Conservation (phyloP, 441 rosid species). For the Melastoma candidum region DNA sequence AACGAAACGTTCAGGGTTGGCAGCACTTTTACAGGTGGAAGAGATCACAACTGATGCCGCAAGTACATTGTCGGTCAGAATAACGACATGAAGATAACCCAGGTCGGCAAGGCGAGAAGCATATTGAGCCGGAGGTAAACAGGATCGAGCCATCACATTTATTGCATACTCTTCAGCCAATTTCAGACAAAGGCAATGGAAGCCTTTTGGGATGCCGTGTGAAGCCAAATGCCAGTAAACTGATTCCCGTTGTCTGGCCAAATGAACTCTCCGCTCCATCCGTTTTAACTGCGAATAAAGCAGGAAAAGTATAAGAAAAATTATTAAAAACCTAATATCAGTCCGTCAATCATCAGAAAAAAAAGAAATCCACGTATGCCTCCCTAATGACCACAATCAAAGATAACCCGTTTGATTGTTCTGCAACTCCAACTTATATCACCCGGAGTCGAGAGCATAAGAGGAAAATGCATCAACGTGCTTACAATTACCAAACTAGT, state of each 20-base stretch:
- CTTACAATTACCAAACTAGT: too few species aligned
- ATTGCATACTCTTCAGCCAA: constrained; percentile 88
- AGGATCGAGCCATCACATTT: constrained; percentile 68
- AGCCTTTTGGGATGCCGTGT: constrained; percentile 73
- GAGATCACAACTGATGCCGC: constrained; percentile 85
- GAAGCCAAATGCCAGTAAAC: constrained; percentile 90
- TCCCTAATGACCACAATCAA: too few species aligned
- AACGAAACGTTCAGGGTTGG: constrained; percentile 58
- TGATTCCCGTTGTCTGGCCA: constrained; percentile 61
- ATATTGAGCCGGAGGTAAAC: constrained; percentile 70
- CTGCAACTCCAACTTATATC: too few species aligned
- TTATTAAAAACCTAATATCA: too few species aligned
- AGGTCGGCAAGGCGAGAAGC: constrained; percentile 61
- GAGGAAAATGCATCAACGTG: too few species aligned
- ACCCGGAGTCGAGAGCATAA: too few species aligned
- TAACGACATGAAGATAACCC: constrained; percentile 62
- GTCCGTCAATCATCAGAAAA: too few species aligned
- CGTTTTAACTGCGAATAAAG: constrained; percentile 38
- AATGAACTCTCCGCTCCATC: constrained; percentile 66
- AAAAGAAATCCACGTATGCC: too few species aligned
- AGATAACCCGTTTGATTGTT: too few species aligned
- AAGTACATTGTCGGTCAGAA: constrained; percentile 77
- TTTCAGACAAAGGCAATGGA: constrained; percentile 77
- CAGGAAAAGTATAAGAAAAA: constrained; percentile 3
- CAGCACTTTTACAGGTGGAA: constrained; percentile 53